Evolutionary conservation across 2,329 filamentous ascomycete species (phyloP).

Genomic region (Diplodia scrobiculata): DNA sequence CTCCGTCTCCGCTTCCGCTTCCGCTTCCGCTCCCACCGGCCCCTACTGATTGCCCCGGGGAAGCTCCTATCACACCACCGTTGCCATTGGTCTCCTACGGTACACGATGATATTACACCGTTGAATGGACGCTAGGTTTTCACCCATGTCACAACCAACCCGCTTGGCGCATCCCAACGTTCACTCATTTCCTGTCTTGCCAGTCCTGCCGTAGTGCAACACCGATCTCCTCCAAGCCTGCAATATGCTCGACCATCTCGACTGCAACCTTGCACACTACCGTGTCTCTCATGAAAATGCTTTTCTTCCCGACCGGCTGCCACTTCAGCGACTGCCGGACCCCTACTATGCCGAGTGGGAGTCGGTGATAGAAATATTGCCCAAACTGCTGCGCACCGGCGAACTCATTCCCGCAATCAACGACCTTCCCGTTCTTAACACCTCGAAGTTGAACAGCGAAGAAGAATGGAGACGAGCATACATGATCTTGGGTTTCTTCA

Average conservation of each 20-base stretch:
- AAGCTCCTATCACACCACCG: constrained; percentile 19
- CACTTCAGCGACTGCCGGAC: constrained; percentile 72
- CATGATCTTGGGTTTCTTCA: constrained; percentile 68
- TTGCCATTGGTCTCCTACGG: constrained; percentile 7
- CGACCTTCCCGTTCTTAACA: constrained; percentile 72
- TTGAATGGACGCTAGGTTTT: constrained; percentile 7
- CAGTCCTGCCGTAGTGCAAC: constrained; percentile 8
- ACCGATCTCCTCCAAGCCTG: constrained; percentile 1
- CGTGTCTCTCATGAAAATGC: constrained; percentile 73
- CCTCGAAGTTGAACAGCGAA: constrained; percentile 70
- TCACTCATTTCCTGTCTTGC: constrained; percentile 9
- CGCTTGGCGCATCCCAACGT: neutral
- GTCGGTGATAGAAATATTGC: constrained; percentile 72
- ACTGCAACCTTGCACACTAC: constrained; percentile 66
- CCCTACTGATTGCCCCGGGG: constrained; percentile 1
- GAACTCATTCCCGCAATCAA: constrained; percentile 73
- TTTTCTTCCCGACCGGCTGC: constrained; percentile 75
- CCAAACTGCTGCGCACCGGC: constrained; percentile 72
- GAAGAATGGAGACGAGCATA: constrained; percentile 84
- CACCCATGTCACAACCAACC: neutral
- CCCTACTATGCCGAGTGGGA: constrained; percentile 91
- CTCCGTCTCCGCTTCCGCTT: constrained; percentile 21
- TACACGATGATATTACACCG: constrained; percentile 16
- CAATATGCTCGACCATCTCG: constrained; percentile 22
- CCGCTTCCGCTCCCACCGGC: constrained; percentile 21